Conservation (phyloP, 2,329 filamentous ascomycete species). For the Fusarium floridanum region DNA sequence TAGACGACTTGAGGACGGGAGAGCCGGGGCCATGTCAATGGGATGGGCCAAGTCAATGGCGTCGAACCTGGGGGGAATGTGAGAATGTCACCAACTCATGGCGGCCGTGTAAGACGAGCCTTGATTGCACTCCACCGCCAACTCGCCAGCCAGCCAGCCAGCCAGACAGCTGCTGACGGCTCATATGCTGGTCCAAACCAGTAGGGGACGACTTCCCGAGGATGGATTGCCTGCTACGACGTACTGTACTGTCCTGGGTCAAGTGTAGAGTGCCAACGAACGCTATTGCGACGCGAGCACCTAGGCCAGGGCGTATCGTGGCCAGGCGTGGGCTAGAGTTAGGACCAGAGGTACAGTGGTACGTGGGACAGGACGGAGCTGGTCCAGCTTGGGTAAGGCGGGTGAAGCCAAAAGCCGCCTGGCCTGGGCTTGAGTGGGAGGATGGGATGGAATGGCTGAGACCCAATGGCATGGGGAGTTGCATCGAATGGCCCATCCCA, state of each 20-base stretch:
- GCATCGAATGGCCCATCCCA: constrained; percentile 5
- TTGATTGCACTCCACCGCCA: constrained; percentile 3
- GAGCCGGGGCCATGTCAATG: constrained; percentile 16
- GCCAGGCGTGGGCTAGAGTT: constrained; percentile 5
- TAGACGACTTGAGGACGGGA: constrained; percentile 12
- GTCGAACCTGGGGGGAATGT: constrained; percentile 11
- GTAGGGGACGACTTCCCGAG: neutral
- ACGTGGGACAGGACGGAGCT: constrained; percentile 7
- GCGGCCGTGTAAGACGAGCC: constrained; percentile 27
- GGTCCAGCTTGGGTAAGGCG: constrained; percentile 10
- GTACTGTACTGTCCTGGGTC: neutral
- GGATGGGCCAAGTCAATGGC: constrained; percentile 17
- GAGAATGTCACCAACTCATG: constrained; percentile 18
- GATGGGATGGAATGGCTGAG: constrained; percentile 1
- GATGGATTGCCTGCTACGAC: neutral
- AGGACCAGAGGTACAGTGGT: neutral
- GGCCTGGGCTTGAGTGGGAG: constrained; percentile 1
- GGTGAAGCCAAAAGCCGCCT: constrained; percentile 16
- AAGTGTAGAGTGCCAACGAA: constrained; percentile 2
- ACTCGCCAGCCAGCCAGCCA: neutral
- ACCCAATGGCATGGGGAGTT: constrained; percentile 16
- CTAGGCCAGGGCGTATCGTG: constrained; percentile 11
- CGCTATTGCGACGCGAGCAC: constrained; percentile 2
- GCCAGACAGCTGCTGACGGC: neutral
- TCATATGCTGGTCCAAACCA: neutral